phyloP scores from a whole-genome alignment of 2,329 filamentous ascomycete species.

The Diplodia seriata region DNA sequence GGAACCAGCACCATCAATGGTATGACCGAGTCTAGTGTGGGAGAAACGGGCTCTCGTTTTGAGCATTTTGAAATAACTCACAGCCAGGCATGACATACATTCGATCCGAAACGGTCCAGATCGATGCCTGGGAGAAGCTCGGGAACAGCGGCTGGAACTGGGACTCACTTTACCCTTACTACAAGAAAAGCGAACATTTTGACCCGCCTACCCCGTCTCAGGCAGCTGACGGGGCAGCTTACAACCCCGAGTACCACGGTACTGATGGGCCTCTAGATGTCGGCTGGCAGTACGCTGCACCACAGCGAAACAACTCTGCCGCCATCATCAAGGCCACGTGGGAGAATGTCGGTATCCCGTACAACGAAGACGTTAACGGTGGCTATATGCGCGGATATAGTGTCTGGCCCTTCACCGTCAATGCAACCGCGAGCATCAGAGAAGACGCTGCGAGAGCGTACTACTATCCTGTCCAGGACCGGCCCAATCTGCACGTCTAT shows the following conservation, averaged over 20 bases:
- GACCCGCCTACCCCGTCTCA: conserved; percentile 20
- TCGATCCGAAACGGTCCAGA: conserved; percentile 32
- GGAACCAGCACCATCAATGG: conserved; percentile 51
- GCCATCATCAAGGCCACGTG: conserved; percentile 45
- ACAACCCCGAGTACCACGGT: conserved; percentile 28
- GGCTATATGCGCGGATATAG: conserved; percentile 50
- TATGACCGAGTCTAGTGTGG: conserved; percentile 24
- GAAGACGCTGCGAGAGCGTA: conserved; percentile 54
- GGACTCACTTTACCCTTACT: conserved; percentile 32
- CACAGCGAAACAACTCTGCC: conserved; percentile 15
- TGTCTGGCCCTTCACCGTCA: conserved; percentile 47
- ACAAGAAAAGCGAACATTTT: conserved; percentile 34
- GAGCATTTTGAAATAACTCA: not conserved
- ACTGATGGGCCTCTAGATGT: conserved; percentile 25
- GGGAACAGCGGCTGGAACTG: conserved; percentile 34
- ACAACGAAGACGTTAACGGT: conserved; percentile 47
- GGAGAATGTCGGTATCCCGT: conserved; percentile 41
- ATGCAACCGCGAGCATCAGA: conserved; percentile 45
- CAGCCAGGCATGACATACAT: conserved; percentile 34
- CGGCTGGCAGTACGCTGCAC: conserved; percentile 30
- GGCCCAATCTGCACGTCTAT: conserved; percentile 54
- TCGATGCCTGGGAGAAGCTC: conserved; percentile 33
- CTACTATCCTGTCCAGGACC: conserved; percentile 50
- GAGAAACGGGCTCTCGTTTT: not conserved
- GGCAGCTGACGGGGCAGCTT: conserved; percentile 28